phyloP scores from a whole-genome alignment of 2,329 filamentous ascomycete genomes.

The Volutella citrinella region DNA sequence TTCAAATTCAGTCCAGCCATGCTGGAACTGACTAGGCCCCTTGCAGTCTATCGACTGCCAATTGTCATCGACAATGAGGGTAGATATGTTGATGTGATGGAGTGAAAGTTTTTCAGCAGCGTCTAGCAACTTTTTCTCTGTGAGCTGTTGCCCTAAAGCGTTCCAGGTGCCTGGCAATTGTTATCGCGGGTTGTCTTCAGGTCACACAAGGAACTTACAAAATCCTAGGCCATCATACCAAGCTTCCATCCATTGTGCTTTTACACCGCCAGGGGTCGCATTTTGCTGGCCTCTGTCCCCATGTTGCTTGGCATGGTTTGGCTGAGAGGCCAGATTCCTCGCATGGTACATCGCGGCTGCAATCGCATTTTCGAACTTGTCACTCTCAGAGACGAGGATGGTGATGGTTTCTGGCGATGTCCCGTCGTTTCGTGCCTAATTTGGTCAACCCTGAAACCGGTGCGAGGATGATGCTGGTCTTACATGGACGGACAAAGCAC shows the following conservation, averaged over 20 bases:
- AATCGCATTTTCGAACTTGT: constrained; percentile 71
- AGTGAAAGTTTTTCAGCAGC: constrained; percentile 70
- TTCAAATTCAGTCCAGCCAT: constrained; percentile 80
- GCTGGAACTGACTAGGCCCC: constrained; percentile 51
- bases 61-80: constrained; percentile 93
- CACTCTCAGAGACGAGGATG: constrained; percentile 68
- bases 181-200: no score
- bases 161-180: constrained; percentile 75
- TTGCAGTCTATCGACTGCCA: constrained; percentile 74
- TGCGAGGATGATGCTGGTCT: no score
- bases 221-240: constrained; percentile 95
- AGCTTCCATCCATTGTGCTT: constrained; percentile 70
- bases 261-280: constrained; percentile 45
- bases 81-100: constrained; percentile 74
- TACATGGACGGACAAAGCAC: constrained; percentile 65
- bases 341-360: constrained; percentile 85
- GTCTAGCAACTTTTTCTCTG: constrained; percentile 72
- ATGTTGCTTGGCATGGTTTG: constrained; percentile 42
- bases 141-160: constrained; percentile 77
- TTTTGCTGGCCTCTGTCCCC: constrained; percentile 45
- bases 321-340: constrained; percentile 48
- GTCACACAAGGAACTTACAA: constrained; percentile 65
- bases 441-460: no score
- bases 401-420: constrained; percentile 50
- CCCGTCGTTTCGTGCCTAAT: constrained; percentile 65